Conservation (phyloP, 2,329 filamentous ascomycete species). For the Lithohypha guttulata region DNA sequence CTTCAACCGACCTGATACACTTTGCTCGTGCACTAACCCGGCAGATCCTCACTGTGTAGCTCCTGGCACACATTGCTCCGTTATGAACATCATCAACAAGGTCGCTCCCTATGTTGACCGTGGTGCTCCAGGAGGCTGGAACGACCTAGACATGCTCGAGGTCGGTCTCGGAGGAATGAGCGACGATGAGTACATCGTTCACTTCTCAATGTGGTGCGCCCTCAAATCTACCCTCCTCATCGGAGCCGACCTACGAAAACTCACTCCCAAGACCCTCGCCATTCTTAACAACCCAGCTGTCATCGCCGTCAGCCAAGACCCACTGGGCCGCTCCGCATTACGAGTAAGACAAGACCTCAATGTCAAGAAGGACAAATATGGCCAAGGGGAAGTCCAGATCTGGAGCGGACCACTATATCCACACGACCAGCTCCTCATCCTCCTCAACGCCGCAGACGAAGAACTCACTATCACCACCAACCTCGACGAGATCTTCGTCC, state of each 20-base stretch:
- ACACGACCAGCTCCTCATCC: conserved; percentile 39
- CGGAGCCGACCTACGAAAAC: conserved; percentile 33
- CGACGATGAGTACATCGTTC: conserved; percentile 29
- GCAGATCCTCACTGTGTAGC: conserved; percentile 33
- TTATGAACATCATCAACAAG: conserved; percentile 42
- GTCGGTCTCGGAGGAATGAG: conserved; percentile 35
- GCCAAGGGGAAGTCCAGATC: conserved; percentile 38
- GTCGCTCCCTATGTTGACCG: conserved; percentile 33
- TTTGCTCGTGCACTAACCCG: conserved; percentile 31
- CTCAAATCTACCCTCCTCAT: conserved; percentile 39
- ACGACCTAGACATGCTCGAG: conserved; percentile 31
- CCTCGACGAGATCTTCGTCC: conserved; percentile 43
- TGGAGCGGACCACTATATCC: conserved; percentile 40
- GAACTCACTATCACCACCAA: conserved; percentile 39
- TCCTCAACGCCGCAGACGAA: conserved; percentile 41
- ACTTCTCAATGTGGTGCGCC: conserved; percentile 40
- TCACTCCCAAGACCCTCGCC: conserved; percentile 32
- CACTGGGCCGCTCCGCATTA: conserved; percentile 31
- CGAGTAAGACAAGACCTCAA: conserved; percentile 38
- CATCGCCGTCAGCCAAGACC: conserved; percentile 40
- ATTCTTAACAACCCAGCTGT: conserved; percentile 40
- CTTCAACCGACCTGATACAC: conserved; percentile 34
- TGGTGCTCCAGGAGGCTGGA: conserved; percentile 36
- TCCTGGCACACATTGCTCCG: conserved; percentile 38
- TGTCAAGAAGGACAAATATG: conserved; percentile 32